A percentile compares a stretch with the other conserved stretches of the same genome.
These are phyloP conservation scores for Xylaria sp. DNA, from an alignment of 495 filamentous ascomycete species.

Conservation along the genomic window DNA sequence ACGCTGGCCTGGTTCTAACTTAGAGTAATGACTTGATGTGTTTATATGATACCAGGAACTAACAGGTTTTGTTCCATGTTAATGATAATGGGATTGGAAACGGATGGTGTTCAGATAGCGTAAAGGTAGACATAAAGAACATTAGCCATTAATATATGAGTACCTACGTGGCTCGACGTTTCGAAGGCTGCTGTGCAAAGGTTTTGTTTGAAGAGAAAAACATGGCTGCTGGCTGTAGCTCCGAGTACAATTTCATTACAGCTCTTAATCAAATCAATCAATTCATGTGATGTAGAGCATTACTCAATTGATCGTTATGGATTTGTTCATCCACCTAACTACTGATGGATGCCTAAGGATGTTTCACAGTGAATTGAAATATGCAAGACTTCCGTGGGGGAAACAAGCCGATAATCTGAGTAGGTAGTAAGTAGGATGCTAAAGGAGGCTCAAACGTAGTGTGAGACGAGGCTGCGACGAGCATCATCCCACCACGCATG, in stretches of 20 bases:
- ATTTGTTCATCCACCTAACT: not conserved
- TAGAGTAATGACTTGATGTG: constrained; percentile 17
- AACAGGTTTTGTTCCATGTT: constrained; percentile 26
- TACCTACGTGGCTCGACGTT: not conserved
- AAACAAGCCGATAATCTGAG: not conserved
- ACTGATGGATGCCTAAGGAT: not conserved
- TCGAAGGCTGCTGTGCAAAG: not conserved
- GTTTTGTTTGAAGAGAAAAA: not conserved
- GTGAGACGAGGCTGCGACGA: constrained; percentile 24
- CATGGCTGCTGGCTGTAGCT: not conserved
- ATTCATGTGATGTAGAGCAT: not conserved
- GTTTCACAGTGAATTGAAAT: constrained; percentile 11
- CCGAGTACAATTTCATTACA: not conserved
- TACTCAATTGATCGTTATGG: not conserved
- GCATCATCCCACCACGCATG: constrained; percentile 12
- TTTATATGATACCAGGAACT: constrained; percentile 41
- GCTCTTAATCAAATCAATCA: not conserved
- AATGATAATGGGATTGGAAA: constrained; percentile 5
- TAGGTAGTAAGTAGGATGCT: not conserved
- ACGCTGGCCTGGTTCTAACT: constrained; percentile 90
- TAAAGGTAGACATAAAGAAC: not conserved
- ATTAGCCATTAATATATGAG: not conserved
- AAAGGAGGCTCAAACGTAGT: constrained; percentile 24
- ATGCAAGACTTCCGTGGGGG: not conserved
- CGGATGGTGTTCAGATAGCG: not conserved